These are phyloP conservation scores for Chernovozyma sophiae-reginae DNA, from an alignment of 1,139 yeast species.

Conservation along the genomic window DNA sequence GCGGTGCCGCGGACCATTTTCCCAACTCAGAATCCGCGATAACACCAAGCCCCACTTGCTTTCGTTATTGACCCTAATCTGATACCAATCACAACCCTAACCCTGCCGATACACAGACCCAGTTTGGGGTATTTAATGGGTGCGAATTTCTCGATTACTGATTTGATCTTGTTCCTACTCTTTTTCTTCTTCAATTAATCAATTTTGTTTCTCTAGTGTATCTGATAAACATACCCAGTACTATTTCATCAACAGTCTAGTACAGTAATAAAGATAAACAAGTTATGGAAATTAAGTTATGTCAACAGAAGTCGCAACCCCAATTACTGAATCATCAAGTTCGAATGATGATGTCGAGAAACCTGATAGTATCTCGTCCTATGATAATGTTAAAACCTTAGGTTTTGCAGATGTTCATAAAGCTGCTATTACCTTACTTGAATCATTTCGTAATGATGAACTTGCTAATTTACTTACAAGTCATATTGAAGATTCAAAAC, in stretches of 20 bases:
- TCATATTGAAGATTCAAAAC: constrained; percentile 36
- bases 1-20: no score
- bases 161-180: constrained; percentile 1
- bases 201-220: not conserved
- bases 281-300: constrained; percentile 8
- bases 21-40: no score
- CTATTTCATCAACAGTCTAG: constrained; percentile 4
- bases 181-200: not conserved
- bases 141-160: constrained; percentile 1
- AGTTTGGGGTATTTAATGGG: not conserved
- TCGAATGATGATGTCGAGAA: constrained; percentile 8
- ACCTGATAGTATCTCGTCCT: constrained; percentile 8
- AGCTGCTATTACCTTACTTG: constrained; percentile 52
- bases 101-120: no score
- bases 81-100: no score
- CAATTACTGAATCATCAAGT: constrained; percentile 5
- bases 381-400: constrained; percentile 22
- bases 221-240: constrained; percentile 1
- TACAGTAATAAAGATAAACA: constrained; percentile 3
- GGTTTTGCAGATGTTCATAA: constrained; percentile 42
- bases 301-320: constrained; percentile 6
- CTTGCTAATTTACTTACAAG: constrained; percentile 46
- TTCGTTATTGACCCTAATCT: no score
- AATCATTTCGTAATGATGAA: constrained; percentile 49
- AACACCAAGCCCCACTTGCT: no score